Evolutionary conservation across 2,329 filamentous ascomycete genomes (phyloP), one percentile per base, ranked within the genome.

Genomic region (Aspergillus hortae): DNA sequence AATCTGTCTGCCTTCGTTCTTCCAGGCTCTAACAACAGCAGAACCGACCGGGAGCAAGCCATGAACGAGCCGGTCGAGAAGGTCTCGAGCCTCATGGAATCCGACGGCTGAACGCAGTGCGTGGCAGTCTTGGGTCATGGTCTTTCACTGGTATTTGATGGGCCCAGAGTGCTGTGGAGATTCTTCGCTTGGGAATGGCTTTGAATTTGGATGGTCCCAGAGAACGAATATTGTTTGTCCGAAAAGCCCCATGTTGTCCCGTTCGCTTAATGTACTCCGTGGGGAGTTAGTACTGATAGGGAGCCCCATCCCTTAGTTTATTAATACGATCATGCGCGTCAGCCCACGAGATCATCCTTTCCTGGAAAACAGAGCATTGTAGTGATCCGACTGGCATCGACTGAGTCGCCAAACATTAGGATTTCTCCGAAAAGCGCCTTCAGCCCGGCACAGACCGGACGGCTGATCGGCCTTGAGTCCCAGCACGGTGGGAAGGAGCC

Each of bases 11-110:
- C 30, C 33, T n/a, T 35, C 32, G 6, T 11, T 30, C 23, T n/a
- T 5, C 21, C 15, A 7, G 6, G 12, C 12, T 42, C 40, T 38
- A 42, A 30, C 7, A 49, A 15, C 23, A 17, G 44, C 54, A 86
- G 89, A 64, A 92, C 86, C 60, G 89, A 94, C 66, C 94, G 92
- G 80, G 81, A 79, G 65, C 89, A 94, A 74, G 82, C 81, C 17
- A 86, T 88, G 42, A 79, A 83, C 19, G 40, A 42, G 62, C 40
- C 40, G 11, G 40, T 42, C 15, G 40, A 42, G 40, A 42, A 15
- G 17, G 17, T 42, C 11, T 6, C 5, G 4, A 21, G 11, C 11
- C 40, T 42, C 17, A 17, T 42, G 40, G 6, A 38, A 17, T n/a
- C 35, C 15, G 35, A 15, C 12, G 35, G 14, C 14, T 38, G 35